These are phyloP conservation scores for Entrophospora sp. DNA, from an alignment of 192 early-diverging fungal species.

Conservation along the genomic window DNA sequence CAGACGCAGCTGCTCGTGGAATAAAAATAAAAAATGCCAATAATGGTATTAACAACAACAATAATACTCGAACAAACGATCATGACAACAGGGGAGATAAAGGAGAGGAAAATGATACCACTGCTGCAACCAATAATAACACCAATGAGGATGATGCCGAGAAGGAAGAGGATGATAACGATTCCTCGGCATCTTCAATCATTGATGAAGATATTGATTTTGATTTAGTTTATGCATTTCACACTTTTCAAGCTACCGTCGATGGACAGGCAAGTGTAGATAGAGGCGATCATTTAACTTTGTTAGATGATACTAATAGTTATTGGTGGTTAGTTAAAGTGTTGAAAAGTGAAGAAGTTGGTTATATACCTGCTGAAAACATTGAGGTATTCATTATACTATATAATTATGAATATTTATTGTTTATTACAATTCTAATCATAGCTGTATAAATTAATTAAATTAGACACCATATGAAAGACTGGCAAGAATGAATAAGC, in stretches of 20 bases:
- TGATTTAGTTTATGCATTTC: constrained; percentile 72
- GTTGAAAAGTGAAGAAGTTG: constrained; percentile 60
- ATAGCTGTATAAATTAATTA: too few species aligned
- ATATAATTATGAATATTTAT: too few species aligned
- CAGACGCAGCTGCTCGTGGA: constrained; percentile 1
- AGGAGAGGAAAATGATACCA: background rate
- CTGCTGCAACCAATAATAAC: constrained; percentile 23
- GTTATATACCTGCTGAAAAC: constrained; percentile 84
- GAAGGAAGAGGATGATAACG: constrained; percentile 32
- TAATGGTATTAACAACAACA: background rate
- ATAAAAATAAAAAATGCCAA: background rate
- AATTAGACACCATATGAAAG: constrained; percentile 66
- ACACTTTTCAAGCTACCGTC: constrained; percentile 75
- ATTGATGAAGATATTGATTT: constrained; percentile 63
- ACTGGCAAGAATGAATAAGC: constrained; percentile 68
- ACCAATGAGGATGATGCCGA: constrained; percentile 28
- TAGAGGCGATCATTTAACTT: constrained; percentile 61
- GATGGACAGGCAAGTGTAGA: constrained; percentile 80
- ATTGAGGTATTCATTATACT: constrained; percentile 63
- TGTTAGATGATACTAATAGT: constrained; percentile 74
- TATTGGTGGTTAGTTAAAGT: constrained; percentile 74
- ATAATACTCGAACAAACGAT: background rate
- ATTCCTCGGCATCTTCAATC: constrained; percentile 34
- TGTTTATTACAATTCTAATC: too few species aligned
- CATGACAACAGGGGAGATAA: background rate